phyloP scores from a whole-genome alignment of 176 grass and related monocot species.

The Oryza meridionalis region DNA sequence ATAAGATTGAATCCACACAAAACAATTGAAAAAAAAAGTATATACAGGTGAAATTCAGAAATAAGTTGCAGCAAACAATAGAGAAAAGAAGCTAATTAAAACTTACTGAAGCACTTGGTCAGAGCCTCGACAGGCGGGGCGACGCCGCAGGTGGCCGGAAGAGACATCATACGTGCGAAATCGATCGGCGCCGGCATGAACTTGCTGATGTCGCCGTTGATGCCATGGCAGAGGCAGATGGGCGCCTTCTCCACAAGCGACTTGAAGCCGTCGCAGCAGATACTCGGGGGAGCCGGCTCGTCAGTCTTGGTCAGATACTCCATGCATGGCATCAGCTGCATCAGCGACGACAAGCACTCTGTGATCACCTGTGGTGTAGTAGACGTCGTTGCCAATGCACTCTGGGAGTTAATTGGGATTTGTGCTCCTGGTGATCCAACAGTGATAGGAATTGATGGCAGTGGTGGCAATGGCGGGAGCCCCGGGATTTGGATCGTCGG shows the following conservation, averaged over 20 bases:
- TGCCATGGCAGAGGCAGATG: slow-evolving; percentile 45
- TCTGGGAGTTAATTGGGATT: not conserved
- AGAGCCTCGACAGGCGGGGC: not conserved
- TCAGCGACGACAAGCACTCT: slow-evolving; percentile 27
- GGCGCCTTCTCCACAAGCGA: slow-evolving; percentile 1
- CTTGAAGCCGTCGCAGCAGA: slow-evolving; percentile 30
- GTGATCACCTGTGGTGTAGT: not conserved
- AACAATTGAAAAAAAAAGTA: not conserved
- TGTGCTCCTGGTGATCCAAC: not conserved
- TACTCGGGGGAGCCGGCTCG: not conserved
- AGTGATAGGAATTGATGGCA: not conserved
- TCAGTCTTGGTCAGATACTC: slow-evolving; percentile 26
- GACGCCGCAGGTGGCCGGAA: slow-evolving; percentile 12
- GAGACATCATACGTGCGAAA: slow-evolving; percentile 24
- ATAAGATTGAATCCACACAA: not conserved
- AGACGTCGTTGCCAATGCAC: not conserved
- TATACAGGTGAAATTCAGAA: too few species aligned
- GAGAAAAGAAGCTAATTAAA: too few species aligned
- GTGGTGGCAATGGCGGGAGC: not conserved
- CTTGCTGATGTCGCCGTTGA: slow-evolving; percentile 31
- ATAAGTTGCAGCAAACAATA: not conserved
- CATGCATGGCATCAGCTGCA: slow-evolving; percentile 37
- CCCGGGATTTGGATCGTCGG: not conserved
- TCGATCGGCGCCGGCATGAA: slow-evolving; percentile 21
- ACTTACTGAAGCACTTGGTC: slow-evolving; percentile 25